phyloP scores from a whole-genome alignment of 257 asterid genomes.

The Voacanga thouarsii region DNA sequence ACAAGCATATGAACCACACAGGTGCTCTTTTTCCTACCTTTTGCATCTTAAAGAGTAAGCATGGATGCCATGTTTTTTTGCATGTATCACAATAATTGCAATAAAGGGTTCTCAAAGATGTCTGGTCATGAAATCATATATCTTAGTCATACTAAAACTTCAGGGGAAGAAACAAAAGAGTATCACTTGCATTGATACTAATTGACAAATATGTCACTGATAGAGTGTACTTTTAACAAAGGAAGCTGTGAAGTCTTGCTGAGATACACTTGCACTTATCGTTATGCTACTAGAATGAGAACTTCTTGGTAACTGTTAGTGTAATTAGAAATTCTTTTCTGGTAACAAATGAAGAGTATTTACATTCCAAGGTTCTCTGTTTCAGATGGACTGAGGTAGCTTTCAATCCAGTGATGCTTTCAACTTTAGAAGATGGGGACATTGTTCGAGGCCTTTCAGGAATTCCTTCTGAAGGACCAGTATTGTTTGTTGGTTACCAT shows the following conservation, averaged over 20 bases:
- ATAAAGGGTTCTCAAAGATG: not conserved
- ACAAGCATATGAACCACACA: slow-evolving; percentile 43
- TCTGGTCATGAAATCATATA: not conserved
- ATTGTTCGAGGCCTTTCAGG: slow-evolving; percentile 67
- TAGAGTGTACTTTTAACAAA: too few relatives aligned
- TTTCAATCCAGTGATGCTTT: slow-evolving; percentile 62
- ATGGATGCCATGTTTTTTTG: not conserved
- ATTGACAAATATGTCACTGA: too few relatives aligned
- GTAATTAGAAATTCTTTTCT: not conserved
- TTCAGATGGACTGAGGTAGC: slow-evolving; percentile 61
- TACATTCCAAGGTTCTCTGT: not conserved
- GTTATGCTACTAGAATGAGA: not conserved
- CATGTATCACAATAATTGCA: not conserved
- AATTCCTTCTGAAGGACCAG: slow-evolving; percentile 84
- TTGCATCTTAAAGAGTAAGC: too few relatives aligned
- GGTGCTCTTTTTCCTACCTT: slow-evolving; percentile 22
- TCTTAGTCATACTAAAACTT: not conserved
- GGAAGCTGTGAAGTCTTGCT: too few relatives aligned
- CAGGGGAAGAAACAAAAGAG: not conserved
- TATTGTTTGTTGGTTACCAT: slow-evolving; percentile 74
- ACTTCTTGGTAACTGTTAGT: not conserved
- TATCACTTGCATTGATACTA: too few relatives aligned
- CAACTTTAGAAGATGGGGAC: slow-evolving; percentile 61
- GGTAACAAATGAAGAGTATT: not conserved
- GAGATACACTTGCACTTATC: not conserved